Percentiles rank a stretch among this genome's conserved stretches.
phyloP scores from a whole-genome alignment of 2,329 filamentous ascomycete genomes.

The Penicillium olsonii region DNA sequence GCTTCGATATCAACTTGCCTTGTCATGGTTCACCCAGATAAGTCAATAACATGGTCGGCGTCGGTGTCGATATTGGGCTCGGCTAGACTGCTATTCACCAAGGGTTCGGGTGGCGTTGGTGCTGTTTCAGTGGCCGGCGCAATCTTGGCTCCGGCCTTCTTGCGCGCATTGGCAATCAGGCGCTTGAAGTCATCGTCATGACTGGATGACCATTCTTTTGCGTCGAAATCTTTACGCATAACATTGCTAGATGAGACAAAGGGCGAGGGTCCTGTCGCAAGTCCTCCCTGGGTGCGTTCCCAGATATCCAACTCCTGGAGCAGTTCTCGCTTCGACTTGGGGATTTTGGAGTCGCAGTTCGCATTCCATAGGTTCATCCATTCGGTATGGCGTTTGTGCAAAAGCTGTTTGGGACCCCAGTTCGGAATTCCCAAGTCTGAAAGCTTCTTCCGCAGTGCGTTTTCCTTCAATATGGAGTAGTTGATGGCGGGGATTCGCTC shows the following conservation, averaged over 20 bases:
- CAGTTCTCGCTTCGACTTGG: constrained; percentile 70
- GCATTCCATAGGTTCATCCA: constrained; percentile 97
- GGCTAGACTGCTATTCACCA: constrained; percentile 1
- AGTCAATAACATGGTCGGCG: constrained; percentile 1
- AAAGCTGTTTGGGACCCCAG: constrained; percentile 65
- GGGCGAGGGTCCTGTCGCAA: constrained; percentile 42
- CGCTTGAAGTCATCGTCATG: constrained; percentile 76
- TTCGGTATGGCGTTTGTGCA: constrained; percentile 82
- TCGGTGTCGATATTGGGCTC: constrained; percentile 5
- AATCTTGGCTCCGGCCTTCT: constrained; percentile 46
- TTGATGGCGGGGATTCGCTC: constrained; percentile 78
- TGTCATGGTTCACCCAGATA: constrained; percentile 11
- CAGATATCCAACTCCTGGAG: constrained; percentile 78
- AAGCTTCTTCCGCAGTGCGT: constrained; percentile 76
- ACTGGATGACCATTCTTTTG: constrained; percentile 69
- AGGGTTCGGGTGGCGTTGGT: constrained; percentile 2
- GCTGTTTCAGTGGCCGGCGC: constrained; percentile 28
- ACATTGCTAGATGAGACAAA: constrained; percentile 49
- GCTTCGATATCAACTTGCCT: neutral
- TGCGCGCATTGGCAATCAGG: constrained; percentile 73
- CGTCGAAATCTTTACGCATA: constrained; percentile 88
- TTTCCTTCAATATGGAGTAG: constrained; percentile 84
- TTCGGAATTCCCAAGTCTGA: constrained; percentile 75
- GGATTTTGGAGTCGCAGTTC: constrained; percentile 81
- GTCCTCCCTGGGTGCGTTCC: constrained; percentile 78